phyloP scores from a whole-genome alignment of 2,329 filamentous ascomycete genomes.

The Nannizzia gypsea region DNA sequence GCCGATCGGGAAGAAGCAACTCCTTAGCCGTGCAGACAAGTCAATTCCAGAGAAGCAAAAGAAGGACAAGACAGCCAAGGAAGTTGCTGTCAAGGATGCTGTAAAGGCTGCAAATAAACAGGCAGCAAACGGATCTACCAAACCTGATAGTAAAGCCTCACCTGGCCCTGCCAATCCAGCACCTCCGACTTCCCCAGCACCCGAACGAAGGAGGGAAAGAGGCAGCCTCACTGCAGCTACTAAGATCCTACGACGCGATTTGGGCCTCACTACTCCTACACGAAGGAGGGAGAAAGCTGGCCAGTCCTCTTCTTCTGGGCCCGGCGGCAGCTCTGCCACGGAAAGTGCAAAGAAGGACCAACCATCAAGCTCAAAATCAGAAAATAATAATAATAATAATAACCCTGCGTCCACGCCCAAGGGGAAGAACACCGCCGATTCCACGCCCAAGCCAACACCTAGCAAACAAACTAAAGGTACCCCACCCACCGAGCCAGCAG shows the following conservation, averaged over 20 bases:
- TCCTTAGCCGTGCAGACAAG: constrained; percentile 31
- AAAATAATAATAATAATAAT: constrained; percentile 8
- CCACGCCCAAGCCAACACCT: constrained; percentile 5
- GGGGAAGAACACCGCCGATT: constrained; percentile 5
- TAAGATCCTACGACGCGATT: constrained; percentile 51
- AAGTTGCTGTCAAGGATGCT: constrained; percentile 50
- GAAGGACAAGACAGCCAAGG: constrained; percentile 49
- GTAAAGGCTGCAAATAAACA: constrained; percentile 45
- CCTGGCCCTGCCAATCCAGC: not conserved
- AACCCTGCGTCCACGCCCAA: not conserved
- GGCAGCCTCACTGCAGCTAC: constrained; percentile 43
- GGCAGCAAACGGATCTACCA: constrained; percentile 25
- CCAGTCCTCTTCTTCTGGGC: not conserved
- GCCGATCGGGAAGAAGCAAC: constrained; percentile 30
- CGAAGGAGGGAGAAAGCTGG: constrained; percentile 29
- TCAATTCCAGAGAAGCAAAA: constrained; percentile 22
- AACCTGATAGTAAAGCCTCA: constrained; percentile 11
- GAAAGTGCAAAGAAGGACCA: constrained; percentile 13
- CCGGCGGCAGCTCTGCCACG: not conserved
- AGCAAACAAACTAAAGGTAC: constrained; percentile 9
- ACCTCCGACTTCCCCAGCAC: constrained; percentile 5
- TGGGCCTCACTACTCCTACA: constrained; percentile 41
- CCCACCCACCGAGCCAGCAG: constrained; percentile 11
- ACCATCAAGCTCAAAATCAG: not conserved
- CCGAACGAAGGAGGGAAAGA: constrained; percentile 38